These are phyloP conservation scores for Vicia villosa DNA, from an alignment of 306 rosid genomes.

Conservation along the genomic window DNA sequence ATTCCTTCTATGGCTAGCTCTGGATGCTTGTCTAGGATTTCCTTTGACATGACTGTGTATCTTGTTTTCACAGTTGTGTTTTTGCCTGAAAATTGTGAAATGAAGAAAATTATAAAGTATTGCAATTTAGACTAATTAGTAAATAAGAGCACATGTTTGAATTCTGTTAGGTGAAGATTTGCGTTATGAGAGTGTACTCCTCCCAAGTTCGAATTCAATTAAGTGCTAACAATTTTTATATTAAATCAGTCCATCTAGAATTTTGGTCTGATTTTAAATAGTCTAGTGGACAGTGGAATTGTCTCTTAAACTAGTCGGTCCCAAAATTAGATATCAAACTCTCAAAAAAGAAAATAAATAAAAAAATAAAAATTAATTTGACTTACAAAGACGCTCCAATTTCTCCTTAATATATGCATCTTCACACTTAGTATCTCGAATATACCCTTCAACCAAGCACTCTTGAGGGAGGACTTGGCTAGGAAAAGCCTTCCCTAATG, in stretches of 20 bases:
- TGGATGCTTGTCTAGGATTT: constrained; percentile 83
- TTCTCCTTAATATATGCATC: constrained; percentile 79
- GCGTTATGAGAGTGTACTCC: too few relatives aligned
- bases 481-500: constrained; percentile 89
- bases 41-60: constrained; percentile 98
- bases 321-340: too few relatives aligned
- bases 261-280: too few relatives aligned
- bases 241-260: too few relatives aligned
- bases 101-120: not conserved
- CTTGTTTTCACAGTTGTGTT: constrained; percentile 96
- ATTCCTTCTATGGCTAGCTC: constrained; percentile 85
- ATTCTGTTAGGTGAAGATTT: too few relatives aligned
- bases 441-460: constrained; percentile 91
- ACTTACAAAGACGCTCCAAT: constrained; percentile 87
- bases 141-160: too few relatives aligned
- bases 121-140: not conserved
- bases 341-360: not conserved
- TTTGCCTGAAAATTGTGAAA: constrained; percentile 59
- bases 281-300: too few relatives aligned
- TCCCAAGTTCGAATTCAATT: too few relatives aligned
- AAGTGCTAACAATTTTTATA: too few relatives aligned
- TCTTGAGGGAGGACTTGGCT: constrained; percentile 92
- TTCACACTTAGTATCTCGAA: constrained; percentile 81
- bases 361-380: not conserved
- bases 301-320: too few relatives aligned